phyloP scores from a whole-genome alignment of 495 filamentous ascomycete genomes.

The Penicillium turbatum region DNA sequence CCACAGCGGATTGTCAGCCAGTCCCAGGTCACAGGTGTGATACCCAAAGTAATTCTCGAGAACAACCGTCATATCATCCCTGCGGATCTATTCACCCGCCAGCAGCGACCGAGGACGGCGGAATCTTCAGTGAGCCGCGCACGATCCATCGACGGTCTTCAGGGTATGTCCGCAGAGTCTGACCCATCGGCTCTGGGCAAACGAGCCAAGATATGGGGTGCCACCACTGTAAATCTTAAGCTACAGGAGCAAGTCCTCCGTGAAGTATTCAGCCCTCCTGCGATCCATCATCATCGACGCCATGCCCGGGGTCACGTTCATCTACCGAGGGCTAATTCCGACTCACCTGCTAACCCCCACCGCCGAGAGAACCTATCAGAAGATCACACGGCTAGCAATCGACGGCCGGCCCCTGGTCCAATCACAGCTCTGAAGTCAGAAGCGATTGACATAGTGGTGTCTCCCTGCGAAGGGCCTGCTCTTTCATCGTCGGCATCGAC shows the following conservation, averaged over 20 bases:
- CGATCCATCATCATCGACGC: slow-evolving; percentile 62
- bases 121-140: slow-evolving; percentile 21
- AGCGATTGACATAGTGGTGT: slow-evolving; percentile 31
- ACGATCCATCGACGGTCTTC: slow-evolving; percentile 18
- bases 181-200: slow-evolving; percentile 29
- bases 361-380: slow-evolving; percentile 33
- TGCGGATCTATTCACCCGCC: slow-evolving; percentile 60
- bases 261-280: slow-evolving; percentile 85
- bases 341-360: slow-evolving; percentile 20
- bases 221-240: slow-evolving; percentile 87
- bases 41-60: slow-evolving; percentile 91
- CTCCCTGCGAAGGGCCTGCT: slow-evolving; percentile 23
- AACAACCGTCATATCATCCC: slow-evolving; percentile 96
- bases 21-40: slow-evolving; percentile 56
- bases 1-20: slow-evolving; percentile 74
- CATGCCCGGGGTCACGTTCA: slow-evolving; percentile 60
- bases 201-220: slow-evolving; percentile 75
- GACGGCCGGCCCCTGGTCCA: slow-evolving; percentile 13
- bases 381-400: slow-evolving; percentile 27
- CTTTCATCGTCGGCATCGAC: slow-evolving; percentile 45
- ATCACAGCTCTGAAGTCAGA: slow-evolving; percentile 18
- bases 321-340: slow-evolving; percentile 42
- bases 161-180: slow-evolving; percentile 13
- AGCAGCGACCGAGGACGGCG: slow-evolving; percentile 29
- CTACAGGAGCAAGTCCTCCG: slow-evolving; percentile 88